Evolutionary conservation across 2,329 filamentous ascomycete species (phyloP).

Genomic region (Neoascochyta sp.): DNA sequence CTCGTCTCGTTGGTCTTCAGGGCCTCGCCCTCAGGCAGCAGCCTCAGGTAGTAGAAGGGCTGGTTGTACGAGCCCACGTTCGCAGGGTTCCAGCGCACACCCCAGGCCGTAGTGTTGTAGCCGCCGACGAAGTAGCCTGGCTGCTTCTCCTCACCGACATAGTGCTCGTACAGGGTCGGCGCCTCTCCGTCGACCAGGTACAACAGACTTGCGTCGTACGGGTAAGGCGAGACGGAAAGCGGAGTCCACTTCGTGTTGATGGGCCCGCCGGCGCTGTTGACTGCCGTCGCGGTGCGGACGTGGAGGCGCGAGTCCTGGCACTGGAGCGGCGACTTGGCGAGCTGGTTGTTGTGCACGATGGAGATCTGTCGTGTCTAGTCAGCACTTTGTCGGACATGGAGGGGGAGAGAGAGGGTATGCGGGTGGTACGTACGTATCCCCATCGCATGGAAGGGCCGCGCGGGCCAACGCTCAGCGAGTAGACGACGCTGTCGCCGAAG

Average conservation of each 20-base stretch:
- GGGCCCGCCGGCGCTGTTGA: constrained; percentile 11
- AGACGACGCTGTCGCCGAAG: constrained; percentile 8
- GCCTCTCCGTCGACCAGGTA: constrained; percentile 14
- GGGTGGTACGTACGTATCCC: constrained; percentile 10
- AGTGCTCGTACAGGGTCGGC: constrained; percentile 18
- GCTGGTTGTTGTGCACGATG: constrained; percentile 12
- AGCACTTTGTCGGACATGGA: background rate
- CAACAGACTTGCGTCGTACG: constrained; percentile 13
- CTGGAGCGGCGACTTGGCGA: constrained; percentile 13
- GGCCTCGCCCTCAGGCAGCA: constrained; percentile 10
- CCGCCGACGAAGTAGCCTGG: constrained; percentile 17
- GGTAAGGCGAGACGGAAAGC: constrained; percentile 11
- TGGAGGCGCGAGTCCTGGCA: constrained; percentile 11
- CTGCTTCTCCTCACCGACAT: constrained; percentile 16
- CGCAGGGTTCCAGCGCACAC: constrained; percentile 13
- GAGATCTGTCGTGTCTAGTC: constrained; percentile 10
- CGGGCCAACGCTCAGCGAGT: constrained; percentile 6
- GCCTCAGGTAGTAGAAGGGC: constrained; percentile 13
- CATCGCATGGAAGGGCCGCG: constrained; percentile 12
- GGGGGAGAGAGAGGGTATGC: too few species aligned
- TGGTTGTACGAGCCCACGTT: constrained; percentile 3
- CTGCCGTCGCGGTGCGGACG: constrained; percentile 7
- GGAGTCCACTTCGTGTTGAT: constrained; percentile 11
- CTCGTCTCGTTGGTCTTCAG: constrained; percentile 13
- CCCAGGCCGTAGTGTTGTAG: constrained; percentile 18